Conservation (phyloP, 495 filamentous ascomycete genomes). For the Penicillium pancosmium region DNA sequence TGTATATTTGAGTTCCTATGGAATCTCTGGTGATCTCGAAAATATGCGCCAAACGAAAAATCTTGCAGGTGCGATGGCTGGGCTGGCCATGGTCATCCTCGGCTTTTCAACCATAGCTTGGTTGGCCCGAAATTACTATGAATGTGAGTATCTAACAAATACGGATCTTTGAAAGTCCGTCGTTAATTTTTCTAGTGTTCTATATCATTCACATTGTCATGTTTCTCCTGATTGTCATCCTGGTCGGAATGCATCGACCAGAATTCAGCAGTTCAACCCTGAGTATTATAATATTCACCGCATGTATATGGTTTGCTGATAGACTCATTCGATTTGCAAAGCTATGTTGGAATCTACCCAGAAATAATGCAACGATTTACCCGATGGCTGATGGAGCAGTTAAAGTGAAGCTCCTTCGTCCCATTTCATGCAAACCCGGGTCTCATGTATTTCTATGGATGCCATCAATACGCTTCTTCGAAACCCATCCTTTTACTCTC, state of each 20-base stretch:
- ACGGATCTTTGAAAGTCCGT: not conserved
- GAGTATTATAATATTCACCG: slow-evolving; percentile 48
- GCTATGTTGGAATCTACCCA: slow-evolving; percentile 47
- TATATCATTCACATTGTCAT: slow-evolving; percentile 56
- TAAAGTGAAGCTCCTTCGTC: slow-evolving; percentile 54
- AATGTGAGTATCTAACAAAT: slow-evolving; percentile 24
- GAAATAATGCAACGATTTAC: slow-evolving; percentile 56
- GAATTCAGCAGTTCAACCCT: slow-evolving; percentile 37
- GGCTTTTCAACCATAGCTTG: slow-evolving; percentile 29
- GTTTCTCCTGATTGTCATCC: slow-evolving; percentile 53
- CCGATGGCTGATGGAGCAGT: slow-evolving; percentile 60
- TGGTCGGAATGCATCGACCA: slow-evolving; percentile 57
- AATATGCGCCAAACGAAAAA: slow-evolving; percentile 35
- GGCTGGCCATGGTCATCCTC: slow-evolving; percentile 51
- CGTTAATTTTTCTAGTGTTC: slow-evolving; percentile 37
- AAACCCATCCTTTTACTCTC: slow-evolving; percentile 68
- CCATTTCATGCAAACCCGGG: slow-evolving; percentile 48
- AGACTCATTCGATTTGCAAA: slow-evolving; percentile 51
- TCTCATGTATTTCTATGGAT: slow-evolving; percentile 66
- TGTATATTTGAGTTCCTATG: slow-evolving; percentile 42
- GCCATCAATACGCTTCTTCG: slow-evolving; percentile 55
- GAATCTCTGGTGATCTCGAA: slow-evolving; percentile 25
- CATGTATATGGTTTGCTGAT: slow-evolving; percentile 53
- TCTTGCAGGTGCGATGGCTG: slow-evolving; percentile 49
- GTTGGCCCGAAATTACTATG: slow-evolving; percentile 49